phyloP scores from a whole-genome alignment of 169 alveolate species.

The Cryptosporidium tyzzeri region DNA sequence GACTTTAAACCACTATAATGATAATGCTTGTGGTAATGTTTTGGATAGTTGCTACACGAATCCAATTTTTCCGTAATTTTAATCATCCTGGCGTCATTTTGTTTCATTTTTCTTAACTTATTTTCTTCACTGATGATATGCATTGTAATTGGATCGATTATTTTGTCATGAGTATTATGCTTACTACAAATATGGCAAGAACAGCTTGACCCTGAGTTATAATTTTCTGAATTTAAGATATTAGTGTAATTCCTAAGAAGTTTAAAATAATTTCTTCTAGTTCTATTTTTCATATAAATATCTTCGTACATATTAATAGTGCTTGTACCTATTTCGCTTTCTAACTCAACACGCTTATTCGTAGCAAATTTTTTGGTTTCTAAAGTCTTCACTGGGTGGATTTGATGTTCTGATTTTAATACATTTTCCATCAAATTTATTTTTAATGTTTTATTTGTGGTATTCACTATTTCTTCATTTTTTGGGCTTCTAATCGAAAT shows the following conservation, averaged over 20 bases:
- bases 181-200: constrained; percentile 57
- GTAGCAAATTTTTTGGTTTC: background rate
- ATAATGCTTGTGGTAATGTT: constrained; percentile 58
- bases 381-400: background rate
- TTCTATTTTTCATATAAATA: constrained; percentile 17
- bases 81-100: background rate
- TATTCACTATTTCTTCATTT: background rate
- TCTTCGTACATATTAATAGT: constrained; percentile 11
- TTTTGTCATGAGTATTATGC: background rate
- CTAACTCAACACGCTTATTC: background rate
- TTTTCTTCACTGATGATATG: constrained; percentile 62
- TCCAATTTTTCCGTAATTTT: background rate
- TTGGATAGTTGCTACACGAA: constrained; percentile 16
- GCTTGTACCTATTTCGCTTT: constrained; percentile 17
- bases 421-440: constrained; percentile 38
- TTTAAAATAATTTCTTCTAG: constrained; percentile 1
- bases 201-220: constrained; percentile 5
- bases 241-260: constrained; percentile 5
- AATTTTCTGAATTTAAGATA: background rate
- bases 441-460: constrained; percentile 46
- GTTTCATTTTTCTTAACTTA: constrained; percentile 9
- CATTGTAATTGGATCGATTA: constrained; percentile 62
- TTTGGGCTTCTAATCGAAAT: background rate
- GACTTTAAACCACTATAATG: constrained; percentile 12
- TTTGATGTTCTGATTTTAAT: constrained; percentile 7